Conservation (phyloP, 495 filamentous ascomycete genomes). For the Aspergillus haitiensis region DNA sequence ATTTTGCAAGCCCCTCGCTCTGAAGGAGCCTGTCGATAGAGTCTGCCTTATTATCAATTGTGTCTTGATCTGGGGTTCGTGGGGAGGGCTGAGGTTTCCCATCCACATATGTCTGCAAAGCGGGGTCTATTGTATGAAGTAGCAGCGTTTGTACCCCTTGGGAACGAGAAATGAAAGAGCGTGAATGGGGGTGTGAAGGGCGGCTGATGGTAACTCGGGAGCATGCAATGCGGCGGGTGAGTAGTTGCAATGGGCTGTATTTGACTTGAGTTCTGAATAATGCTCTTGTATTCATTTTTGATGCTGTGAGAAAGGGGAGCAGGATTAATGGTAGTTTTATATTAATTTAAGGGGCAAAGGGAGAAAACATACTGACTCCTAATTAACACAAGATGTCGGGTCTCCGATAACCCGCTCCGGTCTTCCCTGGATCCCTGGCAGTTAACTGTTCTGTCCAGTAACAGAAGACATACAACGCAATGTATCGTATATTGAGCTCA, state of each 20-base stretch:
- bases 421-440: too few relatives aligned
- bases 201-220: not conserved
- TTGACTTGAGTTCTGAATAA: not conserved
- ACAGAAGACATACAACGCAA: too few relatives aligned
- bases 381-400: too few relatives aligned
- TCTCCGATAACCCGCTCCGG: too few relatives aligned
- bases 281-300: not conserved
- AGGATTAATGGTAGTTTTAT: too few relatives aligned
- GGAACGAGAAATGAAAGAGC: not conserved
- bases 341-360: too few relatives aligned
- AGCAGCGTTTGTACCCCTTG: not conserved
- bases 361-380: too few relatives aligned
- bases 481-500: too few relatives aligned
- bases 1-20: constrained; percentile 22
- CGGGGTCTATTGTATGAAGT: not conserved
- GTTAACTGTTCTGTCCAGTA: too few relatives aligned
- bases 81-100: not conserved
- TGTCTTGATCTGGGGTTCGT: not conserved
- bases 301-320: too few relatives aligned
- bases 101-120: not conserved
- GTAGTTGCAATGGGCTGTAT: not conserved
- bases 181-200: not conserved
- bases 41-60: constrained; percentile 22
- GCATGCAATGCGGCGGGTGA: not conserved
- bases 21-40: constrained; percentile 26